Percentiles rank a stretch among this genome's conserved stretches.
Evolutionary conservation across 352 stramenopile genomes (phyloP).

Genomic region (Globisporangium okanoganense): DNA sequence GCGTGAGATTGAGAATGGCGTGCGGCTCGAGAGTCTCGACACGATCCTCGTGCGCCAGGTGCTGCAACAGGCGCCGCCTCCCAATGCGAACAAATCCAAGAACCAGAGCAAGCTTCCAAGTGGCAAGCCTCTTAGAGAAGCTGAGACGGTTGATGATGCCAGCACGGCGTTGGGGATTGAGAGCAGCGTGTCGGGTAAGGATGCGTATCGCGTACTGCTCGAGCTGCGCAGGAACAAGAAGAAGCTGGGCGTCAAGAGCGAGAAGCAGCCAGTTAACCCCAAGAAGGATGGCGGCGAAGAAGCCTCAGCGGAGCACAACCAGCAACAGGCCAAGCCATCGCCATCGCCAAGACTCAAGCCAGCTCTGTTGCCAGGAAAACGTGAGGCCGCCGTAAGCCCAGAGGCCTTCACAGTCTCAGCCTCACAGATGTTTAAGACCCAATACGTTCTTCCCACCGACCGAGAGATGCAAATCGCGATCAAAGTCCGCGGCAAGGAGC

Average conservation of each 20-base stretch:
- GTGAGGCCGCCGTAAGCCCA: background rate
- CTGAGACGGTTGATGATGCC: background rate
- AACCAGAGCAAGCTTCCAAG: background rate
- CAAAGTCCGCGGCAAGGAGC: conserved; percentile 12
- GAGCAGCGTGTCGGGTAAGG: conserved; percentile 19
- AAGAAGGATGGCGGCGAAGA: background rate
- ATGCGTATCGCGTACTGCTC: conserved; percentile 42
- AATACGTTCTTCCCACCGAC: background rate
- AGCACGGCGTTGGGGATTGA: background rate
- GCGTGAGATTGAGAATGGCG: conserved; percentile 50
- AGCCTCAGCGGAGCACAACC: background rate
- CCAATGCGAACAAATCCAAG: background rate
- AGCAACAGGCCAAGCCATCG: background rate
- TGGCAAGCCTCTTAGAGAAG: background rate
- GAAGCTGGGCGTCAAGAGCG: conserved; percentile 1
- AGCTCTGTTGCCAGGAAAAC: background rate
- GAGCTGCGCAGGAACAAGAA: conserved; percentile 24
- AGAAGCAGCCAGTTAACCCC: background rate
- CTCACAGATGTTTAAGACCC: background rate
- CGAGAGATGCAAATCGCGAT: conserved; percentile 26
- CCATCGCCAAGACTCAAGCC: background rate
- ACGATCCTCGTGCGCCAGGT: conserved; percentile 46
- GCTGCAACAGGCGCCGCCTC: conserved; percentile 23
- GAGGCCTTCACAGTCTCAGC: background rate
- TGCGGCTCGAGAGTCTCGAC: conserved; percentile 44